A percentile compares a stretch with the other conserved stretches of the same genome.
phyloP scores from a whole-genome alignment of 225 moss, liverwort and hornwort genomes.

The Climacium dendroides region DNA sequence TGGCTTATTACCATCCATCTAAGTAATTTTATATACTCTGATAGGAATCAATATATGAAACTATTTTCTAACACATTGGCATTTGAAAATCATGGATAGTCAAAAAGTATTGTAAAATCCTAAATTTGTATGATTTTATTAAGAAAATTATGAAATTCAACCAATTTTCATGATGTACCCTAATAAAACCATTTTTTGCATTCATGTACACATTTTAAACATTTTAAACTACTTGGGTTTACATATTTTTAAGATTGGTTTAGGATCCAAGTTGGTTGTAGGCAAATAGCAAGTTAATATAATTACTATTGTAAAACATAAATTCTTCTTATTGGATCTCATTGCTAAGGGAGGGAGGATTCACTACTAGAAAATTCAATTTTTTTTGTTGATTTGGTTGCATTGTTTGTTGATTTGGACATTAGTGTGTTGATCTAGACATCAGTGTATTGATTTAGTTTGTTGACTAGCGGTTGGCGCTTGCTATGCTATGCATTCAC shows the following conservation, averaged over 20 bases:
- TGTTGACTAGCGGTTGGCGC: no score
- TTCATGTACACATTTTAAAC: neutral
- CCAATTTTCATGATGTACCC: neutral
- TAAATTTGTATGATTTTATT: neutral
- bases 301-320: neutral
- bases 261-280: neutral
- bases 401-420: no score
- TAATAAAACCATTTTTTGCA: neutral
- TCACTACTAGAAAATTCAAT: no score
- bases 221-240: neutral
- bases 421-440: no score
- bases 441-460: no score
- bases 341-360: no score
- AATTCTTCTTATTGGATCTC: no score
- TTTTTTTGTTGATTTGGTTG: no score
- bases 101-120: neutral
- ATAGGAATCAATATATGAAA: neutral
- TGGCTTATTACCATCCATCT: neutral
- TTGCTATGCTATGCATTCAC: no score
- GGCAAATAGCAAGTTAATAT: neutral
- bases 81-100: neutral
- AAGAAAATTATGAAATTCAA: no score
- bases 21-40: accelerated
- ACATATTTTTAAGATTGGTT: neutral
- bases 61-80: neutral